These are phyloP conservation scores for Trichodelitschia bisporula DNA, from an alignment of 495 filamentous ascomycete genomes.

Conservation along the genomic window DNA sequence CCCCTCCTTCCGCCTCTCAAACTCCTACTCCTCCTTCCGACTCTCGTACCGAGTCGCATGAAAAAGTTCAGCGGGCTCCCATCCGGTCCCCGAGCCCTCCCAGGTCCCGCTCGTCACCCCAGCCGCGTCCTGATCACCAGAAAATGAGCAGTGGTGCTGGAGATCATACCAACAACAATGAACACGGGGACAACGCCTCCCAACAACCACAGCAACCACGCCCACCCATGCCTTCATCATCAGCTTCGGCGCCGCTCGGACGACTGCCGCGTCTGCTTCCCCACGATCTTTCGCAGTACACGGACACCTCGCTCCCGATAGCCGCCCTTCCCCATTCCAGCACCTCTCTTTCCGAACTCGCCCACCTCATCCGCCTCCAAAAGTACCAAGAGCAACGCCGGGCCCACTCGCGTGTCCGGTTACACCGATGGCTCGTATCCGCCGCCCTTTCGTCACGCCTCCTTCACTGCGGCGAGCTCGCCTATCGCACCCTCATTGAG, in stretches of 20 bases:
- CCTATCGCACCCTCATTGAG: constrained; percentile 67
- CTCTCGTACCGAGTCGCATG: too few species aligned
- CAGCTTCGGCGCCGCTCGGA: constrained; percentile 18
- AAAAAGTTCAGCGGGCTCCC: too few species aligned
- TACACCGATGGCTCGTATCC: constrained; percentile 30
- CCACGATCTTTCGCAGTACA: constrained; percentile 17
- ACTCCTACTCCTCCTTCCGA: too few species aligned
- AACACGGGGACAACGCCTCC: too few species aligned
- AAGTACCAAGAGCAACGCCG: constrained; percentile 52
- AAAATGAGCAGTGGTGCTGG: constrained; percentile 12
- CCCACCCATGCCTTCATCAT: constrained; percentile 9
- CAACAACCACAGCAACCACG: constrained; percentile 5
- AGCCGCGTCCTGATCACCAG: constrained; percentile 5
- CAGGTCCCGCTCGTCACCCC: constrained; percentile 11
- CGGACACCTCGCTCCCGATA: constrained; percentile 12
- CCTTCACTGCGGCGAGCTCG: constrained; percentile 49
- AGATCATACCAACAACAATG: constrained; percentile 7
- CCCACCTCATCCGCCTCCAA: constrained; percentile 42
- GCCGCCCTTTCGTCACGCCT: constrained; percentile 61
- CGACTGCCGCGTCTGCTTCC: constrained; percentile 19
- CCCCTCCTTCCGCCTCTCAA: too few species aligned
- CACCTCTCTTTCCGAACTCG: constrained; percentile 44
- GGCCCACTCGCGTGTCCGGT: constrained; percentile 35
- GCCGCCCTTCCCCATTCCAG: constrained; percentile 19
- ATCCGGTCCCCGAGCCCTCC: constrained; percentile 10